A percentile compares a stretch with the other conserved stretches of the same genome.
These are phyloP conservation scores for Colletotrichum lupini DNA, from an alignment of 2,329 filamentous ascomycete species.

Conservation along the genomic window DNA sequence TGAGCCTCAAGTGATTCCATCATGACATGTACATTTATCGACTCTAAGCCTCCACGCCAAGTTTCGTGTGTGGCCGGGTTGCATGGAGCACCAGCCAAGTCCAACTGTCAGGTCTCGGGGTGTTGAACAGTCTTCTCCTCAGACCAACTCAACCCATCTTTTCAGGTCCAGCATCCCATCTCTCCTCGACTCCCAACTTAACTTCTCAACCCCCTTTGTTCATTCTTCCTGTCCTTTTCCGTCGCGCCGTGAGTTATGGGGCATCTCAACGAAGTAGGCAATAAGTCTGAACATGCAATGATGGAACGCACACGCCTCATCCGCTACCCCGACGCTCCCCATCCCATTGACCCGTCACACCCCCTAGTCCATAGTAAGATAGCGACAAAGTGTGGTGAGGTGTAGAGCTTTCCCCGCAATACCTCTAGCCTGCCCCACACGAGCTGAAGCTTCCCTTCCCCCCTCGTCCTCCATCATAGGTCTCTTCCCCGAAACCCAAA, in stretches of 20 bases:
- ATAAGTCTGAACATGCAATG: neutral
- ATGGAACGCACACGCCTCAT: constrained; percentile 19
- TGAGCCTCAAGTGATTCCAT: constrained; percentile 21
- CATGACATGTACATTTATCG: neutral
- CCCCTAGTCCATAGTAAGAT: neutral
- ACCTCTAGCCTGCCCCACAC: constrained; percentile 1
- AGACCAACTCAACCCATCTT: neutral
- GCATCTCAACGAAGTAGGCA: too few species aligned
- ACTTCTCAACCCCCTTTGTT: neutral
- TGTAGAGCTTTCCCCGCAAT: constrained; percentile 23
- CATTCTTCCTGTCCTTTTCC: constrained; percentile 3
- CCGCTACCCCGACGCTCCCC: constrained; percentile 29
- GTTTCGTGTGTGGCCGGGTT: neutral
- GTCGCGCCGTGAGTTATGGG: neutral
- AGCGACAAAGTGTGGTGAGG: too few species aligned
- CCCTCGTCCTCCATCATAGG: too few species aligned
- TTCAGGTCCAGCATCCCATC: neutral
- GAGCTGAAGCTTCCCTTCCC: constrained; percentile 20
- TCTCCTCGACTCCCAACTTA: neutral
- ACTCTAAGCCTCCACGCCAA: neutral
- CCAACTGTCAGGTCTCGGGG: neutral
- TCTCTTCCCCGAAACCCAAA: neutral
- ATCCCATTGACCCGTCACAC: constrained; percentile 25
- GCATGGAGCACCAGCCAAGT: too few species aligned
- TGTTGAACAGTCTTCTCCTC: neutral